Evolutionary conservation across 2,329 filamentous ascomycete species (phyloP), one percentile per base, ranked within the genome.

Genomic region (Paracorniculantispora psalliotae): DNA sequence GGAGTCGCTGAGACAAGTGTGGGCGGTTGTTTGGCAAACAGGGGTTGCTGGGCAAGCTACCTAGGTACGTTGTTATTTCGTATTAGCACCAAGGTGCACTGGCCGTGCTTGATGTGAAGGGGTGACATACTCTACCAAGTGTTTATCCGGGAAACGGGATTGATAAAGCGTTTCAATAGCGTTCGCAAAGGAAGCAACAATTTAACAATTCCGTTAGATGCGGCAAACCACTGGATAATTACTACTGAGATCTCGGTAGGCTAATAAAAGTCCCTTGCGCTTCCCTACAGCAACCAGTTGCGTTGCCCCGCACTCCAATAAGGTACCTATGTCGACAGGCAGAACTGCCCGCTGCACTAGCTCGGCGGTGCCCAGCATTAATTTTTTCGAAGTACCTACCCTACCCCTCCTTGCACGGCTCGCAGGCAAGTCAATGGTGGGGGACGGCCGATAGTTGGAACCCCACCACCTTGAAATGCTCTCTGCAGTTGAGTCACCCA

Each of bases 401-500:
- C 30, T 52, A 41, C 51, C 51, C 51, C 51, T 54, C 51, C 51
- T 52, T 35, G 12, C 12, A 13, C 5, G 23, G 51, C n/a, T n/a
- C n/a, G n/a, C n/a, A n/a, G 37, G 41, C n/a, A 47, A 46, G 25
- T 41, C n/a, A 21, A 35, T 37, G 52, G 52, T 55, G 52, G 52
- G 52, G 52, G 39, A 33, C 43, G 37, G 25, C 23, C n/a, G 23
- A 26, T 13, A 52, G 3, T 4, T 37, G 17, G 12, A 54, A 55
- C 52, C 52, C 51, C 52, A 56, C 52, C 52, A 56, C 44, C 30
- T 46, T 10, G 25, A 35, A 46, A 21, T 55, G 52, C 17, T 6
- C 25, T 26, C n/a, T 39, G 19, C n/a, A 9, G n/a, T 57, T 58
- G 56, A 58, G 47, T 58, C 56, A 58, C 26, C 47, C 47, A 51